A percentile compares a stretch with the other conserved stretches of the same genome.
Conservation (phyloP, 441 rosid species). For the Kokia cookei region DNA sequence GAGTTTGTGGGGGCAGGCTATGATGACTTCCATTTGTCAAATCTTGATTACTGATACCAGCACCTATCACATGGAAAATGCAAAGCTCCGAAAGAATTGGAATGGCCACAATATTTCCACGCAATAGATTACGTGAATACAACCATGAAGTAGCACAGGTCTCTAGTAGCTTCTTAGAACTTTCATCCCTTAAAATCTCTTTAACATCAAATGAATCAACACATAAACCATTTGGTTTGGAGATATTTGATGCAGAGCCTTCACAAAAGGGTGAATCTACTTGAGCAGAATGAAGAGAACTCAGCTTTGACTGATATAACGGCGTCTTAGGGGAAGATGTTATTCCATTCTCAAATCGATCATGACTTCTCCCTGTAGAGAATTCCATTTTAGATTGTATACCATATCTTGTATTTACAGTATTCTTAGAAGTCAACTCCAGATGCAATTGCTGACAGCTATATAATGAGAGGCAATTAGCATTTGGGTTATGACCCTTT, state of each 20-base stretch:
- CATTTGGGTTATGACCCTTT: constrained; percentile 9
- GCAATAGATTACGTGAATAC: constrained; percentile 49
- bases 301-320: constrained; percentile 31
- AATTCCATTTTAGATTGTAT: constrained; percentile 23
- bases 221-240: constrained; percentile 12
- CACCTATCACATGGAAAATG: constrained; percentile 45
- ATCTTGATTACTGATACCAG: constrained; percentile 15
- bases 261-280: constrained; percentile 36
- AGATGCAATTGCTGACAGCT: constrained; percentile 59
- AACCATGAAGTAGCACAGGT: constrained; percentile 63
- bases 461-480: constrained; percentile 23
- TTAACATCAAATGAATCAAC: constrained; percentile 39
- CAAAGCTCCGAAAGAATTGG: constrained; percentile 57
- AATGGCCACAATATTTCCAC: constrained; percentile 68
- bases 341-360: constrained; percentile 30
- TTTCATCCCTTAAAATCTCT: constrained; percentile 65
- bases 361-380: constrained; percentile 27
- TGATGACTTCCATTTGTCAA: constrained; percentile 13
- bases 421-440: constrained; percentile 40
- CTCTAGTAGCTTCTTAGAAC: constrained; percentile 57
- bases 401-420: constrained; percentile 15
- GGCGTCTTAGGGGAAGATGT: constrained; percentile 63
- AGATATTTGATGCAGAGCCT: constrained; percentile 27
- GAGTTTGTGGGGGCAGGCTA: constrained; percentile 9
- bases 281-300: constrained; percentile 27